Base-by-base conservation (phyloP, 2,329 filamentous ascomycete species). In the Arthrinium phaeospermum region DNA sequence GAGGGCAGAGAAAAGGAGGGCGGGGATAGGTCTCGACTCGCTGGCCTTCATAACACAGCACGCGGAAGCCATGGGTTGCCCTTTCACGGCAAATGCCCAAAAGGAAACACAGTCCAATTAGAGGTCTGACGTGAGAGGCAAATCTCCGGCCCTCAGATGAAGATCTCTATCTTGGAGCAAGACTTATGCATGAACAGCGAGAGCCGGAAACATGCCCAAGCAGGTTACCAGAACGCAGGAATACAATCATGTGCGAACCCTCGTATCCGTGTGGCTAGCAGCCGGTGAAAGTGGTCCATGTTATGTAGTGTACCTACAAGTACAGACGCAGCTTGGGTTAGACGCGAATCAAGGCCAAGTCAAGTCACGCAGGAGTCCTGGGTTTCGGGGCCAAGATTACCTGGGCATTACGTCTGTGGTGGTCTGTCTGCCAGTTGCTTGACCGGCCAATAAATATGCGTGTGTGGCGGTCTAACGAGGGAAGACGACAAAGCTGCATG, bases 41-140 rank as follows among this genome's bases (percentile, higher is more conserved):
- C 57, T 64, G 1, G 34, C 41, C 34, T 34, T 19, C 34, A 14
- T 64, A 41, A 1, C 34, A 41, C 22, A 61, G 37, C 30, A 41
- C 19, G 34, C 19, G 16, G 30, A n/a, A 41, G 3, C 57, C 37
- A 41, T 41, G 34, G 34, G 10, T 41, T 64, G n/a, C 34, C 34
- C 34, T 41, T 61, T 64, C 57, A 64, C 34, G 57, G 57, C 57
- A 64, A 64, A n/a, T 64, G 30, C 2, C 34, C 34, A 64, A 41
- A 64, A 64, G 57, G 57, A 64, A 64, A 22, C 34, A 41, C 57
- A 41, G 7, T 14, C 34, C 34, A 41, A 41, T 64, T 41, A 64
- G 57, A 64, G 10, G 57, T 64, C 57, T 41, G 34, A 64, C 30
- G 57, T 64, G 57, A 64, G 57, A 41, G 34, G 57, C 57, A n/a